These are phyloP conservation scores for Cladosporium sp. DNA, from an alignment of 2,329 filamentous ascomycete species.

Conservation along the genomic window DNA sequence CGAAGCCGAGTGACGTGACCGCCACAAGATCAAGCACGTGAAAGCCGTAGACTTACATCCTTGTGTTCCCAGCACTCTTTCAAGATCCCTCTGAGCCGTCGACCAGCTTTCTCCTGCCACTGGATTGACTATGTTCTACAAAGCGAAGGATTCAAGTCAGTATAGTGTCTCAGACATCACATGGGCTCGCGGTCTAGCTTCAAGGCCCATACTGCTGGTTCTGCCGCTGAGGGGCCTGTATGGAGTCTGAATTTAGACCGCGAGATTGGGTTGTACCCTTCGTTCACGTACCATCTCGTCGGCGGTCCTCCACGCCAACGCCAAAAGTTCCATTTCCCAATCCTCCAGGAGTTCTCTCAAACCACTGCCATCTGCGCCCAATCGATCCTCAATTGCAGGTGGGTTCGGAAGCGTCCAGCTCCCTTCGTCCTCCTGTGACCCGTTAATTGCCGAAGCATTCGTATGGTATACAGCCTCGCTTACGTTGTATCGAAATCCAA, in stretches of 20 bases:
- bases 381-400: slow-evolving; percentile 25
- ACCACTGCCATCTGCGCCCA: slow-evolving; percentile 29
- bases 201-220: too few relatives aligned
- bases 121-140: slow-evolving; percentile 29
- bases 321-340: slow-evolving; percentile 59
- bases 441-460: background rate
- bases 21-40: background rate
- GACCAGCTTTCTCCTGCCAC: slow-evolving; percentile 35
- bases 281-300: slow-evolving; percentile 23
- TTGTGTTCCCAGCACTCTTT: slow-evolving; percentile 38
- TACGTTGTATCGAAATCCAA: slow-evolving; percentile 56
- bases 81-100: slow-evolving; percentile 37
- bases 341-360: slow-evolving; percentile 58
- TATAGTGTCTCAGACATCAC: too few relatives aligned
- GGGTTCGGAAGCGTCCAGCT: slow-evolving; percentile 37
- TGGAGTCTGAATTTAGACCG: too few relatives aligned
- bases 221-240: too few relatives aligned
- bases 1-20: background rate
- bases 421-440: slow-evolving; percentile 23
- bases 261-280: too few relatives aligned
- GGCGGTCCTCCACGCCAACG: slow-evolving; percentile 49
- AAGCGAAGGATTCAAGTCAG: too few relatives aligned
- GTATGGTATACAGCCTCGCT: slow-evolving; percentile 18
- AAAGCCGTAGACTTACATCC: slow-evolving; percentile 26
- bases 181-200: too few relatives aligned